Base-by-base conservation (phyloP, 2,329 filamentous ascomycete species). In the Nemania sp. region DNA sequence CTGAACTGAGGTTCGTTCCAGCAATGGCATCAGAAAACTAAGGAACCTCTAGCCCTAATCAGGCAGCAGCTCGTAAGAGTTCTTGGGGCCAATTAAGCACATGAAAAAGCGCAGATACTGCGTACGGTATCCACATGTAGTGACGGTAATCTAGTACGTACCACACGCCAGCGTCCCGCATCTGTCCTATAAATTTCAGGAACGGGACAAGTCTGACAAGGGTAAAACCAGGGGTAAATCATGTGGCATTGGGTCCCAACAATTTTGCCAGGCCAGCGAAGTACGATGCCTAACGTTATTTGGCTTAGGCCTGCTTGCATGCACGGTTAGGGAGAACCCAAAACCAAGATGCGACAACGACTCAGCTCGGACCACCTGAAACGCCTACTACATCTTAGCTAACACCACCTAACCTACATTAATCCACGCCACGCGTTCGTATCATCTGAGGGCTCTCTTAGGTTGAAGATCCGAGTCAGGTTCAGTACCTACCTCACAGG, bases 321-420 rank as follows among this genome's bases (percentile, higher is more conserved):
- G 18, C 18, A 52, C 40, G 52, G 40, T 51, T 57, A 42, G 32
- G 34, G 25, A 49, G 46, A 40, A 59, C 51, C 37, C 49, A 51
- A 59, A 62, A 54, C 58, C 42, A 49, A 57, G 46, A 51, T 64
- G 62, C 55, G 60, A 62, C 59, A 62, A 43, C 25, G 59, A 64
- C 39, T 59, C 47, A 45, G 54, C 48, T 58, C 53, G 42, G 59
- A 39, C 59, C 54, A 57, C 32, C 37, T 25, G 21, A 17, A 45
- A 32, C 50, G 43, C 62, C 62, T 64, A 56, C 21, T 59, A 64
- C 62, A 34, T 64, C 62, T 55, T 32, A 15, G 45, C n/a, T n/a
- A n/a, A n/a, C n/a, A n/a, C n/a, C n/a, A n/a, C n/a, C n/a, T n/a
- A n/a, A n/a, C n/a, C n/a, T n/a, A n/a, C n/a, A n/a, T n/a, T n/a